Conservation (phyloP, 345 rosid species). For the Brassica incana region DNA sequence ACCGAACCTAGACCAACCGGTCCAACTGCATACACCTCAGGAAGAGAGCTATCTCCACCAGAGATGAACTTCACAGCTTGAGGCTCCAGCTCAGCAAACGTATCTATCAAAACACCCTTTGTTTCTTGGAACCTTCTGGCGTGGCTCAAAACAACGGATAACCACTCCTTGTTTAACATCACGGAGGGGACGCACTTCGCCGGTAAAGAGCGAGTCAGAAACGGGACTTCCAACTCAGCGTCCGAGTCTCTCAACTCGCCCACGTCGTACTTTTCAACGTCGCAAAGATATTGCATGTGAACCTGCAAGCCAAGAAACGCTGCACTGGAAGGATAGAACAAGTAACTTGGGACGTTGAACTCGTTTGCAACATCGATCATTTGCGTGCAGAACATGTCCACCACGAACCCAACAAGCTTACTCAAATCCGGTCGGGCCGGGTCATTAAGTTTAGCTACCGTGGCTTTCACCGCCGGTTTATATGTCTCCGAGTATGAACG, state of each 20-base stretch:
- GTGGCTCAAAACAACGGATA: accelerated
- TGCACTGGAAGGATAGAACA: conserved; percentile 49
- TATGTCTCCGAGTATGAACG: conserved; percentile 20
- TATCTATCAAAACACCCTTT: conserved; percentile 50
- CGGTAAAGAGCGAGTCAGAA: conserved; percentile 39
- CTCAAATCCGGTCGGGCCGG: conserved; percentile 14
- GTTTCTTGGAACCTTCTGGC: conserved; percentile 24
- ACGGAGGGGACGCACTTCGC: conserved; percentile 38
- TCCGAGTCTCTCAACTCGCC: conserved; percentile 42
- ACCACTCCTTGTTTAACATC: not conserved
- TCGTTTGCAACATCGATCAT: conserved; percentile 57
- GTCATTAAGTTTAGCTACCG: conserved; percentile 12
- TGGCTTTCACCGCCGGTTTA: conserved; percentile 39
- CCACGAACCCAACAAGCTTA: conserved; percentile 49
- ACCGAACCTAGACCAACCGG: conserved; percentile 28
- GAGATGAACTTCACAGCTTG: conserved; percentile 30
- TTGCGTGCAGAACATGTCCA: conserved; percentile 53
- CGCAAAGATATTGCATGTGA: conserved; percentile 27
- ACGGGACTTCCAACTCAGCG: conserved; percentile 37
- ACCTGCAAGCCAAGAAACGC: conserved; percentile 36
- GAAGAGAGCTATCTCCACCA: conserved; percentile 20
- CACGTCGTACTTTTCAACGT: conserved; percentile 19
- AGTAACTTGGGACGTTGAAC: conserved; percentile 45
- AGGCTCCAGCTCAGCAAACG: conserved; percentile 51
- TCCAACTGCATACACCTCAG: conserved; percentile 50